Conservation (phyloP, 73 alveolate genomes). For the Stentor roeselii region DNA sequence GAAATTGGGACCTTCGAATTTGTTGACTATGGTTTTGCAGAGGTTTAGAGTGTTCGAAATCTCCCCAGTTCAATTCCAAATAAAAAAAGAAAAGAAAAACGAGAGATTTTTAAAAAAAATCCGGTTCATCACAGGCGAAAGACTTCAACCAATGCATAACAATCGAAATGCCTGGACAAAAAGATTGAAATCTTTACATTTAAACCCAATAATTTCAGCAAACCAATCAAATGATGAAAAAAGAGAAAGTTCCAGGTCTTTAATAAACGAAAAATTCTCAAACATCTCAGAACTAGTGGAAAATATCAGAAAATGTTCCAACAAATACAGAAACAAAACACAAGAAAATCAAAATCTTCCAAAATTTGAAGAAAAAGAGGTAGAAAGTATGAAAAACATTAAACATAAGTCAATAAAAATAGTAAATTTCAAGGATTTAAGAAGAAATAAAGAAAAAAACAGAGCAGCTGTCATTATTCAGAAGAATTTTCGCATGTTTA, state of each 20-base stretch:
- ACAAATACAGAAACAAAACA: too few species aligned
- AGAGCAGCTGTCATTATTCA: neutral
- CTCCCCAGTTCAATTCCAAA: neutral
- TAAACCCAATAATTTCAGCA: too few species aligned
- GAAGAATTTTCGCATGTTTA: neutral
- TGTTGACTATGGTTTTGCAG: neutral
- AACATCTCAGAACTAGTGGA: too few species aligned
- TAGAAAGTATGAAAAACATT: too few species aligned
- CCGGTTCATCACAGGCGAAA: neutral
- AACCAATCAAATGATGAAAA: too few species aligned
- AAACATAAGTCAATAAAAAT: too few species aligned
- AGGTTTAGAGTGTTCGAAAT: neutral
- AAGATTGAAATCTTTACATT: neutral
- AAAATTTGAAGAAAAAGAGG: too few species aligned
- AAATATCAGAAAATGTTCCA: too few species aligned
- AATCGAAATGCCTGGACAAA: neutral
- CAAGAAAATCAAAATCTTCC: too few species aligned
- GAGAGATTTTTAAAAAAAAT: neutral
- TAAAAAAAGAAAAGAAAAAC: neutral
- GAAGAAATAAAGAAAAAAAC: neutral
- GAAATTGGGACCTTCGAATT: neutral
- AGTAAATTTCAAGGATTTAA: neutral
- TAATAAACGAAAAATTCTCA: too few species aligned
- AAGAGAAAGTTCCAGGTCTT: too few species aligned
- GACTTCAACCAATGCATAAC: slow-evolving; percentile 8